A percentile compares a stretch with the other conserved stretches of the same genome.
Conservation (phyloP, 257 asterid species). For the Knoxia roxburghii region DNA sequence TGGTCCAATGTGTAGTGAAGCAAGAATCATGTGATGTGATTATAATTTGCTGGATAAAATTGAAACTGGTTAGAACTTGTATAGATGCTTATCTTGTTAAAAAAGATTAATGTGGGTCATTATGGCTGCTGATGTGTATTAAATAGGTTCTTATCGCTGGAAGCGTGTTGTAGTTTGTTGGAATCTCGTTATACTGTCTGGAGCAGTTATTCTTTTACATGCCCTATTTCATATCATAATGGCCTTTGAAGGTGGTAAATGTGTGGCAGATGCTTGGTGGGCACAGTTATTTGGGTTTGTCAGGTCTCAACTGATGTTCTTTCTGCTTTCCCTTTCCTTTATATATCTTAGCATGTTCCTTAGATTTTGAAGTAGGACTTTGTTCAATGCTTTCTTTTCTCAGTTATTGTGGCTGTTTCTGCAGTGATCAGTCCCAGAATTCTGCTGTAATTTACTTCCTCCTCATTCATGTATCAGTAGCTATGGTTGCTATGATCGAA, state of each 20-base stretch:
- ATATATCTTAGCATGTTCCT: not conserved
- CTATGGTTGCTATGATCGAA: constrained; percentile 17
- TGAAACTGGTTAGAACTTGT: not conserved
- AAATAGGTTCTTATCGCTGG: constrained; percentile 12
- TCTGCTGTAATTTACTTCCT: constrained; percentile 12
- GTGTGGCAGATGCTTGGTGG: constrained; percentile 9
- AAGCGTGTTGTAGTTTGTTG: constrained; percentile 9
- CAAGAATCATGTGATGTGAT: not conserved
- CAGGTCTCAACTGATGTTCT: constrained; percentile 4
- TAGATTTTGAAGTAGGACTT: not conserved
- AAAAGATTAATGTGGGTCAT: not conserved
- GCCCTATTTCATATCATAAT: not conserved
- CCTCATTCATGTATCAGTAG: constrained; percentile 13
- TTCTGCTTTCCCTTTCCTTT: not conserved
- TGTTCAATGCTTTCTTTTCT: not conserved
- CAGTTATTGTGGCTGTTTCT: not conserved
- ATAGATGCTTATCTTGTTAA: not conserved
- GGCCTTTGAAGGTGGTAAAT: constrained; percentile 9
- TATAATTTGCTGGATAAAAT: not conserved
- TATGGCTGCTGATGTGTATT: constrained; percentile 4
- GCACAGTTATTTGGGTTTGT: constrained; percentile 14
- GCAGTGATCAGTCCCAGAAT: constrained; percentile 11
- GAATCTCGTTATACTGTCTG: constrained; percentile 7
- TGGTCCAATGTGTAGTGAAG: not conserved
- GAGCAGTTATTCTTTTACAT: constrained; percentile 4